phyloP scores from a whole-genome alignment of 371 early-diverging fungal genomes.

The Mortierella sp. region DNA sequence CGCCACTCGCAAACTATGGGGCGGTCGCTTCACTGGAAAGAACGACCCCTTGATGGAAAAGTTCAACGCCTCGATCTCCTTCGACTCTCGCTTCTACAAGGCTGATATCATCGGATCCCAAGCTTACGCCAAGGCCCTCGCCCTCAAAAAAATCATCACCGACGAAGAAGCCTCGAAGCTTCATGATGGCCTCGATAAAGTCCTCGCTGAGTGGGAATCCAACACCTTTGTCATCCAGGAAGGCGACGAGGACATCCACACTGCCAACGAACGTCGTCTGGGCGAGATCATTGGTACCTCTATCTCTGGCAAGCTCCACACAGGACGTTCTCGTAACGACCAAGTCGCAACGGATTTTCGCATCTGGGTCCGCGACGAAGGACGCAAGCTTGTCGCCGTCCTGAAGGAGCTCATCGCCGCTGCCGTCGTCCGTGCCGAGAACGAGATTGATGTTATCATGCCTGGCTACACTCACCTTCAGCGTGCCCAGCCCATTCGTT shows the following conservation, averaged over 20 bases:
- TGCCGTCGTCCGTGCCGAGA: conserved; percentile 83
- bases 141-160: conserved; percentile 81
- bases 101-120: conserved; percentile 92
- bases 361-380: conserved; percentile 92
- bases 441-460: conserved; percentile 92
- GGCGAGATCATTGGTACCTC: conserved; percentile 90
- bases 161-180: conserved; percentile 79
- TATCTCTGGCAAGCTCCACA: conserved; percentile 96
- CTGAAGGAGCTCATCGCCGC: conserved; percentile 83
- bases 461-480: conserved; percentile 99
- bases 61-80: conserved; percentile 95
- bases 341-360: conserved; percentile 99
- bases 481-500: conserved; percentile 98
- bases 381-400: conserved; percentile 67
- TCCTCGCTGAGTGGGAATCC: conserved; percentile 87
- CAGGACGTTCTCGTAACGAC: conserved; percentile 95
- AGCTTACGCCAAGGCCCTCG: conserved; percentile 92
- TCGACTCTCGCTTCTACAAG: conserved; percentile 92
- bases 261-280: conserved; percentile 96
- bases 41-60: conserved; percentile 97
- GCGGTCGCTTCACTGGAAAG: conserved; percentile 89
- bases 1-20: conserved; percentile 79
- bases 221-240: conserved; percentile 81
- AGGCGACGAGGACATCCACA: conserved; percentile 98
- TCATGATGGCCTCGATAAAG: conserved; percentile 79